A percentile compares a stretch with the other conserved stretches of the same genome.
Conservation (phyloP, 768 basidiomycete genomes). For the Pleurotus eryngii region DNA sequence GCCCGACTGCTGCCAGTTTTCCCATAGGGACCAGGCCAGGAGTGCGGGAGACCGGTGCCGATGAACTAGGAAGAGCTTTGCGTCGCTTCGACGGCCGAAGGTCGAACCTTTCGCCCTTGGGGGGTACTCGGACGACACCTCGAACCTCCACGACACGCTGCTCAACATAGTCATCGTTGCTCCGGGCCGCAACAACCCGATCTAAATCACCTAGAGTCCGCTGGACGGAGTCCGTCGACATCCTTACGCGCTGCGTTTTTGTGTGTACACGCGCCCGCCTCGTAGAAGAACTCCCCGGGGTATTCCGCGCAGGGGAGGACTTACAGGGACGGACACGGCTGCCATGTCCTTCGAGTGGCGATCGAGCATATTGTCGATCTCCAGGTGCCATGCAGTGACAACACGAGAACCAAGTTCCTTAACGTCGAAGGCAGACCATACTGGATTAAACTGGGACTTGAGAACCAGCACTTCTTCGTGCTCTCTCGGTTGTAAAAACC, state of each 20-base stretch:
- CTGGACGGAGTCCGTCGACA: too few species aligned
- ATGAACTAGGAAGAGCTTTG: neutral
- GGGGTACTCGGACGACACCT: too few species aligned
- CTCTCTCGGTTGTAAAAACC: neutral
- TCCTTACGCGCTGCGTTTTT: too few species aligned
- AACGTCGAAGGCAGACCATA: neutral
- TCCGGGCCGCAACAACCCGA: neutral
- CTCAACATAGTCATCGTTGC: neutral
- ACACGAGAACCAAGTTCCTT: neutral
- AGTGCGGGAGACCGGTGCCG: neutral
- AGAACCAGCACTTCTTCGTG: neutral
- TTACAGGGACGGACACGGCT: too few species aligned
- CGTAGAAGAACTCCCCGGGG: too few species aligned
- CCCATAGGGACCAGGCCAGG: too few species aligned
- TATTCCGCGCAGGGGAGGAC: too few species aligned
- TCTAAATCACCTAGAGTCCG: neutral
- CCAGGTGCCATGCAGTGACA: neutral
- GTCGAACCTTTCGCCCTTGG: too few species aligned
- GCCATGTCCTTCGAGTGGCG: too few species aligned
- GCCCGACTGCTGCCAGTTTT: neutral
- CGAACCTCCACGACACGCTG: too few species aligned
- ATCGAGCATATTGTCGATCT: neutral
- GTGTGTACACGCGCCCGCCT: too few species aligned
- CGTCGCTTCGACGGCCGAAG: too few species aligned
- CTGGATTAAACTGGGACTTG: neutral